These are phyloP conservation scores for Vigna mungo DNA, from an alignment of 306 rosid genomes.

Conservation along the genomic window DNA sequence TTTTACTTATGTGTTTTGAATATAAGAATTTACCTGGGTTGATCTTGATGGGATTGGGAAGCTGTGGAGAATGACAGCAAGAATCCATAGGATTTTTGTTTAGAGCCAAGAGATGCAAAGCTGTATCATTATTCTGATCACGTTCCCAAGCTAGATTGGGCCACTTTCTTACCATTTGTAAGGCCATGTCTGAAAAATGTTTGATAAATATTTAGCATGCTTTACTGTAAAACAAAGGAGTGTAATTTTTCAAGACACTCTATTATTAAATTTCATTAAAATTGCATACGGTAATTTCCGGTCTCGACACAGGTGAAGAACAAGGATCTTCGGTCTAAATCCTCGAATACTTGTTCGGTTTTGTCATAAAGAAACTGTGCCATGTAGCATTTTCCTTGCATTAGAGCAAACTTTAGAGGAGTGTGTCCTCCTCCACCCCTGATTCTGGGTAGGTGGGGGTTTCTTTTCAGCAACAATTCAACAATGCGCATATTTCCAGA, in stretches of 20 bases:
- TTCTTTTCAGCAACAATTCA: neutral
- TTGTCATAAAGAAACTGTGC: neutral
- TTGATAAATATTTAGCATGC: neutral
- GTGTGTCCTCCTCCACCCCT: slow-evolving; percentile 32
- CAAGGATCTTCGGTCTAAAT: neutral
- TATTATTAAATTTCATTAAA: too few relatives aligned
- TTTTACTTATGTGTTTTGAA: neutral
- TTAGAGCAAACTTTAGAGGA: slow-evolving; percentile 45
- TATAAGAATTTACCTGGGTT: slow-evolving; percentile 32
- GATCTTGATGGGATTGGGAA: neutral
- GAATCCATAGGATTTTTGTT: neutral
- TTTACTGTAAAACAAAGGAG: neutral
- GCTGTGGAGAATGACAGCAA: neutral
- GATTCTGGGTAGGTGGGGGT: neutral
- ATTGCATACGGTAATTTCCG: slow-evolving; percentile 31
- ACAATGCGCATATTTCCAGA: slow-evolving; percentile 32
- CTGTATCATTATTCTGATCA: neutral
- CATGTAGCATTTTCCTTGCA: slow-evolving; percentile 50
- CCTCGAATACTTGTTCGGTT: neutral
- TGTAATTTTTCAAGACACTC: too few relatives aligned
- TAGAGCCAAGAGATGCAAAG: slow-evolving; percentile 28
- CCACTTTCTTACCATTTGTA: neutral
- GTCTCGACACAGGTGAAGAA: slow-evolving; percentile 48
- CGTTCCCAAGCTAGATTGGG: neutral
- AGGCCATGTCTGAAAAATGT: neutral